Conservation (phyloP, 2,329 filamentous ascomycete species). For the Aureobasidium zeae region DNA sequence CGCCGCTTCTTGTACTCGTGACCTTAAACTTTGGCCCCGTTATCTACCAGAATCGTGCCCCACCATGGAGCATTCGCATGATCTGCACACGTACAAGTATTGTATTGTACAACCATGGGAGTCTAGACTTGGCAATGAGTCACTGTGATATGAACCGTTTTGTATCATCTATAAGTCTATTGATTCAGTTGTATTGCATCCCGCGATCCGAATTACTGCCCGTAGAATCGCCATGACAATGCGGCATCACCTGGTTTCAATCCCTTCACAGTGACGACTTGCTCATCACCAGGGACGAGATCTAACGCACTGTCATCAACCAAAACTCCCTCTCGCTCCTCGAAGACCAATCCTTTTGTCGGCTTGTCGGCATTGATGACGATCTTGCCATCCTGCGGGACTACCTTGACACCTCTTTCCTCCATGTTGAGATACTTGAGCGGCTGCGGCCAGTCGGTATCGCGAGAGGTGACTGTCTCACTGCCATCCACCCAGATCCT, state of each 20-base stretch:
- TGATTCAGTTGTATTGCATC: no score
- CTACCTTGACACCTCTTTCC: conserved; percentile 41
- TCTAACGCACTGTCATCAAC: conserved; percentile 50
- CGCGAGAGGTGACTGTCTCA: conserved; percentile 40
- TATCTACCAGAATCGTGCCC: no score
- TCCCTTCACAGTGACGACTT: conserved; percentile 37
- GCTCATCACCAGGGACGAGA: conserved; percentile 49
- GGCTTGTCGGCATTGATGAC: conserved; percentile 42
- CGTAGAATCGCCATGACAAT: conserved; percentile 39
- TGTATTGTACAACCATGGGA: no score
- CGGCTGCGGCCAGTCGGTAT: conserved; percentile 53
- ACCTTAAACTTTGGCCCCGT: no score
- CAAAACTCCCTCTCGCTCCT: conserved; percentile 46
- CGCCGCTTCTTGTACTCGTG: no score
- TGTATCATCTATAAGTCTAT: no score
- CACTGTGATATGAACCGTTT: no score
- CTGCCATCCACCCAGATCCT: conserved; percentile 43
- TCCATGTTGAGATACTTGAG: conserved; percentile 50
- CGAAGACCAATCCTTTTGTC: conserved; percentile 52
- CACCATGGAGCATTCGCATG: no score
- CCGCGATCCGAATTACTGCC: no score
- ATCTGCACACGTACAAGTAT: no score
- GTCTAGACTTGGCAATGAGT: no score
- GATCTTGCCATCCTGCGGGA: conserved; percentile 32
- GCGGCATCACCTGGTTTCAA: conserved; percentile 31